phyloP scores from a whole-genome alignment of 2,329 filamentous ascomycete species.

The Ascosphaera apis region DNA sequence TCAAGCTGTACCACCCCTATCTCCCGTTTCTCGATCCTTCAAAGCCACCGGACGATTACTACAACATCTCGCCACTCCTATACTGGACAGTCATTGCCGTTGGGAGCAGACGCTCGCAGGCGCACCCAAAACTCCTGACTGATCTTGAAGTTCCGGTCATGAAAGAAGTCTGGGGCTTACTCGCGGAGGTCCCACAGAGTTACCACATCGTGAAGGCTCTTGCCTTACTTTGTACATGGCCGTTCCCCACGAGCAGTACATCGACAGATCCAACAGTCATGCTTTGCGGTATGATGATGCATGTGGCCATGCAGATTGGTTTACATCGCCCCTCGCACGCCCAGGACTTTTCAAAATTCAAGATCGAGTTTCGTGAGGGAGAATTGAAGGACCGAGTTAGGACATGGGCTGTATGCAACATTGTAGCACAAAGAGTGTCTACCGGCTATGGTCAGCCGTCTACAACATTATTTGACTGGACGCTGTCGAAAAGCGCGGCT shows the following conservation, averaged over 20 bases:
- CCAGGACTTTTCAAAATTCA: conserved; percentile 30
- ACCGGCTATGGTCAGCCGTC: conserved; percentile 48
- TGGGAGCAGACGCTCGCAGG: conserved; percentile 35
- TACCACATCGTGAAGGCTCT: conserved; percentile 43
- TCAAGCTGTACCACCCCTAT: conserved; percentile 40
- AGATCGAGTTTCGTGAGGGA: conserved; percentile 32
- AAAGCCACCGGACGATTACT: conserved; percentile 32
- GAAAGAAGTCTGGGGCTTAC: conserved; percentile 36
- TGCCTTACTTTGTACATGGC: conserved; percentile 41
- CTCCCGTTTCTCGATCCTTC: conserved; percentile 37
- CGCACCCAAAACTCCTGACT: conserved; percentile 30
- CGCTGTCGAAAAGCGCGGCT: conserved; percentile 22
- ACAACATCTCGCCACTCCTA: conserved; percentile 35
- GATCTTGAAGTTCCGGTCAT: conserved; percentile 29
- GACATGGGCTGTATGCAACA: conserved; percentile 46
- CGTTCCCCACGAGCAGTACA: conserved; percentile 38
- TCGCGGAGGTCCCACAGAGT: conserved; percentile 36
- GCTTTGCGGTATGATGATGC: conserved; percentile 42
- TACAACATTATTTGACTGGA: conserved; percentile 37
- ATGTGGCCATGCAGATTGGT: conserved; percentile 44
- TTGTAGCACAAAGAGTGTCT: conserved; percentile 42
- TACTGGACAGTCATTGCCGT: conserved; percentile 45
- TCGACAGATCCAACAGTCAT: conserved; percentile 43
- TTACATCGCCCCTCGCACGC: conserved; percentile 40
- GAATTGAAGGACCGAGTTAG: conserved; percentile 40